Evolutionary conservation across 192 early-diverging fungal genomes (phyloP), one percentile per base, ranked within the genome.

Genomic region (Coemansia sp.): DNA sequence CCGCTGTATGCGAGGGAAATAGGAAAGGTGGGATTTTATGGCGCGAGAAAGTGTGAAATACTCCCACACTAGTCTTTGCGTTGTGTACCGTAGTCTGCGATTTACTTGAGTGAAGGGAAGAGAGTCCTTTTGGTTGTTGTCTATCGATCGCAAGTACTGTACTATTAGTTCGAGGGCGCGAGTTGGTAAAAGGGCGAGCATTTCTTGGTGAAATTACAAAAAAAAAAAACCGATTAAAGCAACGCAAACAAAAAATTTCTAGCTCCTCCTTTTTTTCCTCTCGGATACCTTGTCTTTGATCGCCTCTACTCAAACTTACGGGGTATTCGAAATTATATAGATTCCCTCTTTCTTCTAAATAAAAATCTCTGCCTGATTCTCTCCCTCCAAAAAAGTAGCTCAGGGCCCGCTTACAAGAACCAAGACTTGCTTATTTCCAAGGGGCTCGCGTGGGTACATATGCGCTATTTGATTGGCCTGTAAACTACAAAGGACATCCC

Each of bases 121-220:
- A 1, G 70, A 26, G 5, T 57, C 60, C 9, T 31, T 46, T 39
- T 76, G 74, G 9, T 31, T 59, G 61, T 76, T 71, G 35, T 65
- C 63, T 48, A 48, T 59, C 7, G 69, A 63, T 9, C 74, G 69
- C 28, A 77, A 59, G 45, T 77, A 71, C 65, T 67, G 65, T 20
- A 67, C 56, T 2, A 77, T 39, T 33, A 64, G 60, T 16, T 53
- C 16, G 0, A 71, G 11, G 1, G 59, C 60, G 26, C 48, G 50
- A n/a, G 56, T 28, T 8, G 69, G 74, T 2, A 77, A 51, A 11
- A 23, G 23, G 40, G 65, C 62, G 20, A 77, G 67, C 66, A 74
- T 68, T 69, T 4, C 4, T 62, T 33, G 48, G 24, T 38, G 37
- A 2, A 60, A 40, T 14, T 39, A 7, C 28, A 36, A 13, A 24